phyloP scores from a whole-genome alignment of 495 filamentous ascomycete species.

The Penicillium herquei region DNA sequence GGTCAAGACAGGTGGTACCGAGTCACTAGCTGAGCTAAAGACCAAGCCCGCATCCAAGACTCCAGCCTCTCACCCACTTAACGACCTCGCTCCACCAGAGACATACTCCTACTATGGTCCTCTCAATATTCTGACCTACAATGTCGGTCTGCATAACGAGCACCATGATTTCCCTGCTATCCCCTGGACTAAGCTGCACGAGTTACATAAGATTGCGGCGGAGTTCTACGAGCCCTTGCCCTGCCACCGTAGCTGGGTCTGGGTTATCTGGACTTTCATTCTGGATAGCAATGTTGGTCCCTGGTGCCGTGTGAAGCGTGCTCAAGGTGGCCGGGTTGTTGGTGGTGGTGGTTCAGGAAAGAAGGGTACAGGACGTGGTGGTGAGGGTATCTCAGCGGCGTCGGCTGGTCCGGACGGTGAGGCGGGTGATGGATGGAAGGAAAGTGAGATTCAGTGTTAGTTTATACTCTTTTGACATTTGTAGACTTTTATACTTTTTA shows the following conservation, averaged over 20 bases:
- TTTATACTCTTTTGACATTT: not conserved
- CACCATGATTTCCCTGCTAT: conserved; percentile 98
- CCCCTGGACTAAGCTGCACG: conserved; percentile 83
- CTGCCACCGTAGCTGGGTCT: conserved; percentile 82
- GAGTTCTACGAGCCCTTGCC: conserved; percentile 94
- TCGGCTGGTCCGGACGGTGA: conserved; percentile 39
- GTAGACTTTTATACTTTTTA: not conserved
- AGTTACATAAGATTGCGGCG: conserved; percentile 72
- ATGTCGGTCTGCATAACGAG: conserved; percentile 96
- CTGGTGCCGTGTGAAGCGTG: conserved; percentile 90
- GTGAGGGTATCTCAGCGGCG: conserved; percentile 42
- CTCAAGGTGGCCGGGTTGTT: conserved; percentile 71
- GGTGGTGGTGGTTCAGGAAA: conserved; percentile 41
- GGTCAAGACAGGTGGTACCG: conserved; percentile 53
- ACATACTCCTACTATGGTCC: conserved; percentile 97
- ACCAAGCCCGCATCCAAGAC: conserved; percentile 19
- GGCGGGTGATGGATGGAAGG: conserved; percentile 47
- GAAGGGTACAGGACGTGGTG: conserved; percentile 35
- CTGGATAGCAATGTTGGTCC: conserved; percentile 83
- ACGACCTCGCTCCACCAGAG: conserved; percentile 69
- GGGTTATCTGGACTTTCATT: conserved; percentile 94
- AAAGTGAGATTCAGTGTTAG: conserved; percentile 49
- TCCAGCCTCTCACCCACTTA: conserved; percentile 37
- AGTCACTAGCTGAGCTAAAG: conserved; percentile 49
- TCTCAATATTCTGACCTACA: conserved; percentile 90